These are phyloP conservation scores for Penicillium frequentans DNA, from an alignment of 2,329 filamentous ascomycete species.

Conservation along the genomic window DNA sequence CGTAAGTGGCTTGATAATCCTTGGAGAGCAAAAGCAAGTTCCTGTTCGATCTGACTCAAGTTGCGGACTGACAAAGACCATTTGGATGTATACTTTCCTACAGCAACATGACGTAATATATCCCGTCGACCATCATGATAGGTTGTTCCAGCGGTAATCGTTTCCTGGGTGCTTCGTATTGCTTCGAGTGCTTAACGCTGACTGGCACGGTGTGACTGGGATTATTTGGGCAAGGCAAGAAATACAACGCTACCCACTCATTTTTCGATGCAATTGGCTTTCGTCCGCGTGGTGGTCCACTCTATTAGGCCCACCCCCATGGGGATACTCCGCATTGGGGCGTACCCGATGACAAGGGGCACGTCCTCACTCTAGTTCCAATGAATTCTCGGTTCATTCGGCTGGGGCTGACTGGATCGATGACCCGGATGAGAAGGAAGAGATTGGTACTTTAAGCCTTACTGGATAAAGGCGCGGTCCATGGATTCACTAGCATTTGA, in stretches of 20 bases:
- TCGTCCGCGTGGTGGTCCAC: slow-evolving; percentile 11
- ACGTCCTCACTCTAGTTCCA: neutral
- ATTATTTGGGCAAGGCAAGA: neutral
- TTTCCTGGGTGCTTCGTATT: slow-evolving; percentile 10
- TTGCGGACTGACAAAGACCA: neutral
- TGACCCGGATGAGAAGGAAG: neutral
- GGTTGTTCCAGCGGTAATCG: neutral
- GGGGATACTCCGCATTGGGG: slow-evolving; percentile 4
- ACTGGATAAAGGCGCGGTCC: neutral
- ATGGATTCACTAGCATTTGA: neutral
- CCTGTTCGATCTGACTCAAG: neutral
- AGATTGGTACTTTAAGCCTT: slow-evolving; percentile 1
- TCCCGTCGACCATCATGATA: slow-evolving; percentile 1
- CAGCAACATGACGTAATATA: slow-evolving; percentile 12
- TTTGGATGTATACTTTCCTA: neutral
- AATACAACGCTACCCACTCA: neutral
- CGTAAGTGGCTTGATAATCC: neutral
- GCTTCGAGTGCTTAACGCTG: slow-evolving; percentile 7
- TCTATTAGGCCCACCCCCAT: slow-evolving; percentile 3
- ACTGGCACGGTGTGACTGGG: neutral
- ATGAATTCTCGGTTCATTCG: neutral
- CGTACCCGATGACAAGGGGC: slow-evolving; percentile 3
- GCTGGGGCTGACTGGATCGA: neutral
- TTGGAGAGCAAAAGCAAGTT: neutral
- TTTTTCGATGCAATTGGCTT: slow-evolving; percentile 5